Evolutionary conservation across 1,284 basidiomycete genomes (phyloP), one percentile per base, ranked within the genome.

Genomic region (Coniophora puteana): DNA sequence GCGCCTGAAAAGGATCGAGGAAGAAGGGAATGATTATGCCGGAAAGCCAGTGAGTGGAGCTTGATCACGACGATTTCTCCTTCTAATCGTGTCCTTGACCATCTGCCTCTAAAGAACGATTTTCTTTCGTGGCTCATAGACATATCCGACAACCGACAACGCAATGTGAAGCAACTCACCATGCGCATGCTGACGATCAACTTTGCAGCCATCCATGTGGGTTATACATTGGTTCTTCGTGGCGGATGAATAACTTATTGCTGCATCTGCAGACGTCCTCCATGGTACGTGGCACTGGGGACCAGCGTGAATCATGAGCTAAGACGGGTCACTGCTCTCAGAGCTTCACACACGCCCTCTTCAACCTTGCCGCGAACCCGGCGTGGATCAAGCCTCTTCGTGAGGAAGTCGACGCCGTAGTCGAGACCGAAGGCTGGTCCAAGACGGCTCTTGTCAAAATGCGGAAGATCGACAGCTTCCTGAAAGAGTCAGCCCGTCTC

Each of bases 361-460:
- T 58, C 38, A 52, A 66, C 38, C 55, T 72, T 17, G 65, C 67
- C 13, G 53, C 54, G n/a, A 47, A 60, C 41, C 62, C 65, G 1
- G 54, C 65, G 39, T 63, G 61, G 39, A 47, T 59, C 5, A 46
- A 52, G 11, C 58, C 61, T 8, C 55, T 76, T 36, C 62, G 71
- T 4, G 58, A 66, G 32, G 74, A 77, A 42, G 55, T 71, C 4
- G 59, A 67, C 18, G 27, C 45, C 1, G 42, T 59, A 23, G 41
- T 68, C 11, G 43, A 47, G 13, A 45, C 53, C 17, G 61, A 67
- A 13, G 71, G 71, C 1, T 74, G 71, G 71, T 66, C 63, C 8
- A 69, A 66, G 43, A 41, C 35, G 1, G 56, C 59, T 2, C 44
- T 66, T 44, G 46, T 41, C 16, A 61, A 58, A 37, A 60, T 67